phyloP scores from a whole-genome alignment of 257 asterid species.

The Handroanthus guayacan region DNA sequence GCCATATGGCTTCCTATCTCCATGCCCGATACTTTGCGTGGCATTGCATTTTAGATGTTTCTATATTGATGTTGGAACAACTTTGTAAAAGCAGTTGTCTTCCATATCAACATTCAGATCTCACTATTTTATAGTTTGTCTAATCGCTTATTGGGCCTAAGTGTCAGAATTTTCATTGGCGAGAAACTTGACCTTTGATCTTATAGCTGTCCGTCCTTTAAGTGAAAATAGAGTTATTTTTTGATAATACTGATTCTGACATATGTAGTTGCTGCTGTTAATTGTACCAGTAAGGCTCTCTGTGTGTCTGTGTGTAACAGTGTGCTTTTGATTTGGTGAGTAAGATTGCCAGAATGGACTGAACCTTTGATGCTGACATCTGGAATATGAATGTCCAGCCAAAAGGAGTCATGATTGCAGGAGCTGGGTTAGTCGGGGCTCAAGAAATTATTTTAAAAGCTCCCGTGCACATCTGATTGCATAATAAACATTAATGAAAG shows the following conservation, averaged over 20 bases:
- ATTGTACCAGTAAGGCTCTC: not conserved
- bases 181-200: slow-evolving; percentile 17
- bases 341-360: not conserved
- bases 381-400: not conserved
- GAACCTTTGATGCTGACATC: not conserved
- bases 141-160: not conserved
- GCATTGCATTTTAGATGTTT: not conserved
- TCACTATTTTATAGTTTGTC: not conserved
- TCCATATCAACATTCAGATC: slow-evolving; percentile 27
- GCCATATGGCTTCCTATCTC: slow-evolving; percentile 23
- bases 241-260: not conserved
- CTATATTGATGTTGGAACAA: slow-evolving; percentile 19
- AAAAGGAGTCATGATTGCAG: not conserved
- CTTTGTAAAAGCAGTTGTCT: slow-evolving; percentile 13
- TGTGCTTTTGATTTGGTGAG: not conserved
- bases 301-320: not conserved
- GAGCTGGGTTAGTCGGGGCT: slow-evolving; percentile 8
- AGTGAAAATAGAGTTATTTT: not conserved
- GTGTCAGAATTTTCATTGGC: not conserved
- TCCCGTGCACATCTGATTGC: not conserved
- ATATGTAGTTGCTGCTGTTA: not conserved
- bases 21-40: slow-evolving; percentile 5
- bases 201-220: not conserved
- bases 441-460: not conserved
- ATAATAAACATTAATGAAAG: slow-evolving; percentile 5